phyloP scores from a whole-genome alignment of 148 eudicot genomes.

The Vaccinium myrtillus region DNA sequence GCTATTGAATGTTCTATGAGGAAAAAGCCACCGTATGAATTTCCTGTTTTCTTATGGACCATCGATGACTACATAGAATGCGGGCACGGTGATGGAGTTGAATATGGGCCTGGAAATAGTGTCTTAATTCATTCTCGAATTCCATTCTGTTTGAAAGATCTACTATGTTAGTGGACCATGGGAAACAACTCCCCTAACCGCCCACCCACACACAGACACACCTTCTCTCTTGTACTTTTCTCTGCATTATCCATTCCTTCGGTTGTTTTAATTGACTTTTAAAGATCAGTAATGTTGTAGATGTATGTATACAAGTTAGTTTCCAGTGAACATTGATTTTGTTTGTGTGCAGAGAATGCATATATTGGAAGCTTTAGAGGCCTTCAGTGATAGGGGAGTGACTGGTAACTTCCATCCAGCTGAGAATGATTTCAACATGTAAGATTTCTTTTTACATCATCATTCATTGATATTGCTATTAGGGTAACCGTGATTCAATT shows the following conservation, averaged over 20 bases:
- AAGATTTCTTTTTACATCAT: slow-evolving; percentile 27
- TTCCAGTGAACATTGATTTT: slow-evolving; percentile 4
- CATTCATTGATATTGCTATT: not conserved
- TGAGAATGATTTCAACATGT: slow-evolving; percentile 75
- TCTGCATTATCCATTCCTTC: not conserved
- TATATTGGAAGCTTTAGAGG: slow-evolving; percentile 76
- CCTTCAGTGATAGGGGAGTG: slow-evolving; percentile 53
- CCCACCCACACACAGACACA: not conserved
- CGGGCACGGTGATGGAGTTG: not conserved
- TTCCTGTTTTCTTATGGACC: not conserved
- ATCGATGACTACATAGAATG: not conserved
- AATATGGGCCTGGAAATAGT: not conserved
- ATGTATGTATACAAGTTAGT: slow-evolving; percentile 5
- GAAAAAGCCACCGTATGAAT: not conserved
- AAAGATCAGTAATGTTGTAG: not conserved
- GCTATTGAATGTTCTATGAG: not conserved
- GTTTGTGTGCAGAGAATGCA: slow-evolving; percentile 63
- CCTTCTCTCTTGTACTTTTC: not conserved
- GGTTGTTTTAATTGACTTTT: not conserved
- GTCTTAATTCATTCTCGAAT: not conserved
- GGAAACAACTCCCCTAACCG: not conserved
- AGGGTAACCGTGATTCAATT: not conserved
- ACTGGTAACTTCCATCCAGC: slow-evolving; percentile 44
- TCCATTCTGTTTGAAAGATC: not conserved
- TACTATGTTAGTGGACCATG: not conserved